Percentiles rank a stretch among this genome's conserved stretches.
These are phyloP conservation scores for Syzygium aromaticum DNA, from an alignment of 345 rosid genomes.

Conservation along the genomic window DNA sequence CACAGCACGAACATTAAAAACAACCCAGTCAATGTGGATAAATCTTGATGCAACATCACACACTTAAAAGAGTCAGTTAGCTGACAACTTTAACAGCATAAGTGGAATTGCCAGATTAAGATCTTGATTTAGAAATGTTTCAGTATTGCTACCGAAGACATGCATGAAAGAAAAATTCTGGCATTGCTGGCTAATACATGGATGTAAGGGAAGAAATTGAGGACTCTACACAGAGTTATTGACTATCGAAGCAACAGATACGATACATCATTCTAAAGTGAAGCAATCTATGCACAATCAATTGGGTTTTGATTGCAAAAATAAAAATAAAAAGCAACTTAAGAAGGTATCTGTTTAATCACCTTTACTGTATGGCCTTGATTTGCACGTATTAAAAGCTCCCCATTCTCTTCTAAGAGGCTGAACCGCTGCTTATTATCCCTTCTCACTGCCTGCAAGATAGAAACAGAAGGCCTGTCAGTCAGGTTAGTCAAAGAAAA, in stretches of 20 bases:
- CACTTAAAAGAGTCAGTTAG: background rate
- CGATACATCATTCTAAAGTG: background rate
- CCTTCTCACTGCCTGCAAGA: slow-evolving; percentile 60
- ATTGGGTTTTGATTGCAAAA: background rate
- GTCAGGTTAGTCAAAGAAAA: background rate
- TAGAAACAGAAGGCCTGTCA: background rate
- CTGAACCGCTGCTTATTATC: slow-evolving; percentile 85
- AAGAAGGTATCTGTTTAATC: background rate
- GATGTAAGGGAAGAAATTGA: background rate
- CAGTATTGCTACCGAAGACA: background rate
- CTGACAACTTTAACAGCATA: background rate
- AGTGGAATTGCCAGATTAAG: background rate
- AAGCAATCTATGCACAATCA: background rate
- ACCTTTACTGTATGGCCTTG: slow-evolving; percentile 78
- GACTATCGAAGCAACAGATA: background rate
- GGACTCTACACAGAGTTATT: background rate
- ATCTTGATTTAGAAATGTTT: background rate
- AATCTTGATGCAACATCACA: background rate
- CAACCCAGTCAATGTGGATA: background rate
- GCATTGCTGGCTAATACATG: background rate
- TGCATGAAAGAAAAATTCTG: background rate
- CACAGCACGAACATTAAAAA: background rate
- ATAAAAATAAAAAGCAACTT: background rate
- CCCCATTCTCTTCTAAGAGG: slow-evolving; percentile 67
- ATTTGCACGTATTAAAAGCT: slow-evolving; percentile 79